phyloP scores from a whole-genome alignment of 2,329 filamentous ascomycete genomes.

The Penicillium polonicum region DNA sequence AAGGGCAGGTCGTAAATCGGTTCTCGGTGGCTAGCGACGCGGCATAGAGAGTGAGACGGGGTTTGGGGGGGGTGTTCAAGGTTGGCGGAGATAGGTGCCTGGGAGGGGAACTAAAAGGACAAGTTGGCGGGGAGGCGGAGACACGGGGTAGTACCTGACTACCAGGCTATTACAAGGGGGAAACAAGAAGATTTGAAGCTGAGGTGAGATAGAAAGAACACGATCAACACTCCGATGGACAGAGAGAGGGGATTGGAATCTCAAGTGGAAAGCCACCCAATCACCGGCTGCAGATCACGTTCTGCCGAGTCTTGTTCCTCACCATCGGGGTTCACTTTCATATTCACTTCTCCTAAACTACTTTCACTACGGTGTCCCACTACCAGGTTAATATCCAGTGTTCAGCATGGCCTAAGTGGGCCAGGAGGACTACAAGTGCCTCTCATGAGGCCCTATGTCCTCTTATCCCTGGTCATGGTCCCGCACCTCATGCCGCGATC shows the following conservation, averaged over 20 bases:
- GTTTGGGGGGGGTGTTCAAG: slow-evolving; percentile 12
- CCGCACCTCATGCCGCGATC: slow-evolving; percentile 22
- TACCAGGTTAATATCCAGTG: background rate
- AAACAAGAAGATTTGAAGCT: slow-evolving; percentile 2
- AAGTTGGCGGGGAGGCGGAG: slow-evolving; percentile 21
- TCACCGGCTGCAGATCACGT: slow-evolving; percentile 28
- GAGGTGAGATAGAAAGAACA: slow-evolving; percentile 10
- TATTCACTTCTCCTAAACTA: background rate
- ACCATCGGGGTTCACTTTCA: background rate
- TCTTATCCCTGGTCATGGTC: slow-evolving; percentile 15
- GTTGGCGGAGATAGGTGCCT: slow-evolving; percentile 8
- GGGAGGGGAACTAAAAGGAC: slow-evolving; percentile 11
- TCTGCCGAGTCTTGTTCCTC: slow-evolving; percentile 7
- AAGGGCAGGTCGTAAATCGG: slow-evolving; percentile 22
- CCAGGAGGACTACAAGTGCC: background rate
- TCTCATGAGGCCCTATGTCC: background rate
- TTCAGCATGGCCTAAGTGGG: background rate
- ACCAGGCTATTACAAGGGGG: slow-evolving; percentile 19
- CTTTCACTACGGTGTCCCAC: background rate
- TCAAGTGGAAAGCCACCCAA: slow-evolving; percentile 23
- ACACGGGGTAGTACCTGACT: slow-evolving; percentile 22
- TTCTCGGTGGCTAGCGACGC: slow-evolving; percentile 19
- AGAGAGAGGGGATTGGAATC: slow-evolving; percentile 17
- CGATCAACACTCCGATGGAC: slow-evolving; percentile 9
- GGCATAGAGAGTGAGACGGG: slow-evolving; percentile 22